Evolutionary conservation across 2,329 filamentous ascomycete species (phyloP).

Genomic region (Calonectria montana): DNA sequence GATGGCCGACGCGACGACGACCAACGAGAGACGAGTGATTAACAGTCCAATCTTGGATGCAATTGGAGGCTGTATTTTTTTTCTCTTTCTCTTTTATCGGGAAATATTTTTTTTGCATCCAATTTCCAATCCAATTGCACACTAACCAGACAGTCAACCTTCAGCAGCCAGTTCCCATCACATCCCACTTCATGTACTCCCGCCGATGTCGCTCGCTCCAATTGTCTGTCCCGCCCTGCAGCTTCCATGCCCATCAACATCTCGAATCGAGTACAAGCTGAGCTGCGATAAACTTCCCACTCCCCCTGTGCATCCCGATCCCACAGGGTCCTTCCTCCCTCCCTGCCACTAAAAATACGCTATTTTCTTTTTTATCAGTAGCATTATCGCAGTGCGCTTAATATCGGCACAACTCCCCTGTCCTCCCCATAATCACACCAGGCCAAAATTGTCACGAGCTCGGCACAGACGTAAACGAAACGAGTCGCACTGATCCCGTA

Average conservation of each 20-base stretch:
- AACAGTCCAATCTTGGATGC: background rate
- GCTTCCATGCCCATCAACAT: background rate
- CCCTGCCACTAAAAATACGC: background rate
- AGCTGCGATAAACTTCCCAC: background rate
- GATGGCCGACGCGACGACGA: background rate
- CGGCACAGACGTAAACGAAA: background rate
- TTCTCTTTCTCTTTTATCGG: too few species aligned
- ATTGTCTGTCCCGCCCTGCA: background rate
- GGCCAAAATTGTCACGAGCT: background rate
- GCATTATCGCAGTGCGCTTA: conserved; percentile 2
- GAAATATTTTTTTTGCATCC: background rate
- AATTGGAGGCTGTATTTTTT: background rate
- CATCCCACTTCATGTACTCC: background rate
- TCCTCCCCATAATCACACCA: background rate
- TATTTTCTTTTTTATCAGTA: background rate
- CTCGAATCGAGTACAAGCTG: background rate
- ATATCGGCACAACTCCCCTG: conserved; percentile 17
- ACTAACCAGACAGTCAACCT: background rate
- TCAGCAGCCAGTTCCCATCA: background rate
- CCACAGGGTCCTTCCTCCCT: background rate
- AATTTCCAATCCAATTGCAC: background rate
- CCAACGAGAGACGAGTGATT: background rate
- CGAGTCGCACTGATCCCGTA: background rate
- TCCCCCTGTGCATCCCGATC: background rate
- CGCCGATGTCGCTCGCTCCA: conserved; percentile 13